Conservation (phyloP, 2,329 filamentous ascomycete genomes). For the Scytalidium lignicola region DNA sequence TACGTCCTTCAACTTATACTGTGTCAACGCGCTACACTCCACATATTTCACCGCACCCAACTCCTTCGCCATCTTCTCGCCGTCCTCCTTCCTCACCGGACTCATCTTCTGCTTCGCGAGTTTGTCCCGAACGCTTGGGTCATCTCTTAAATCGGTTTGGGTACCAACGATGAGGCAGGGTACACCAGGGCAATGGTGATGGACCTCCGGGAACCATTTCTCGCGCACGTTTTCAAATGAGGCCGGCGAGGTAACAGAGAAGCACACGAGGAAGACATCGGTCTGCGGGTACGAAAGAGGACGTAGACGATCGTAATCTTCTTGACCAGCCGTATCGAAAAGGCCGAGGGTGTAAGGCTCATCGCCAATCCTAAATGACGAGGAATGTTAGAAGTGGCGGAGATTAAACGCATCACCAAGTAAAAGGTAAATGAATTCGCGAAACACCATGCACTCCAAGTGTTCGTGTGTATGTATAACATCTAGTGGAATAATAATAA, state of each 20-base stretch:
- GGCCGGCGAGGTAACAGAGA: constrained; percentile 93
- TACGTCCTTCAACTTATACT: constrained; percentile 98
- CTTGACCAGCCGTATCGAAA: constrained; percentile 98
- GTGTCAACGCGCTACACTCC: constrained; percentile 94
- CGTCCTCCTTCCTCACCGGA: constrained; percentile 86
- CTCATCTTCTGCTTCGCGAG: constrained; percentile 93
- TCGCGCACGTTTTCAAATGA: constrained; percentile 99
- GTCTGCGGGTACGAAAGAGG: constrained; percentile 97
- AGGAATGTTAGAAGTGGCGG: constrained; percentile 6
- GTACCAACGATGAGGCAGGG: constrained; percentile 97
- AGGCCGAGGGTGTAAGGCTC: constrained; percentile 96
- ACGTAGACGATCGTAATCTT: constrained; percentile 97
- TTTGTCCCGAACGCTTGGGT: constrained; percentile 82
- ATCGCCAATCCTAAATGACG: constrained; percentile 78
- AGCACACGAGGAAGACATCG: constrained; percentile 98
- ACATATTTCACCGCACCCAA: constrained; percentile 98
- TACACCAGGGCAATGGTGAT: constrained; percentile 96
- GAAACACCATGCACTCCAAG: neutral
- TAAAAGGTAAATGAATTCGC: constrained; percentile 2
- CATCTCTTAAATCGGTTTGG: constrained; percentile 92
- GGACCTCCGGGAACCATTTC: constrained; percentile 98
- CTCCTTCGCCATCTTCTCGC: constrained; percentile 94
- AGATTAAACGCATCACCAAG: neutral
- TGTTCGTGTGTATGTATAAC: neutral
- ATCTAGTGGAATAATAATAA: neutral